phyloP scores from a whole-genome alignment of 1,139 yeast species.

The Lodderomyces parapsilosis region DNA sequence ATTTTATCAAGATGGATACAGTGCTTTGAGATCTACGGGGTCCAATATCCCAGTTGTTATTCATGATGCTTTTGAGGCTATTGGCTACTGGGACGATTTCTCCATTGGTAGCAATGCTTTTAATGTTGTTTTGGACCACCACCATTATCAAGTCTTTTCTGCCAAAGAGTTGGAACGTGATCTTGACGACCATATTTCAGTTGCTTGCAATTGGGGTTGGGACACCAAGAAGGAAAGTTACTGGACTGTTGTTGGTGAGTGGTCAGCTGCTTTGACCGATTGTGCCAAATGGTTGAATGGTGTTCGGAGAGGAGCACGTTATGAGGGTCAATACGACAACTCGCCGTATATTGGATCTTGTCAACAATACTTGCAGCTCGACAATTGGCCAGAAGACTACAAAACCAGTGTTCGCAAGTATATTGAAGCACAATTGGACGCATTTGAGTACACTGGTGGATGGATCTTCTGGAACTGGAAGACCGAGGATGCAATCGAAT shows the following conservation, averaged over 20 bases:
- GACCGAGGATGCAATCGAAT: slow-evolving; percentile 80
- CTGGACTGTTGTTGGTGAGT: slow-evolving; percentile 87
- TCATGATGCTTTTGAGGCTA: slow-evolving; percentile 72
- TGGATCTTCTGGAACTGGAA: slow-evolving; percentile 96
- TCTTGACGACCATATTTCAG: slow-evolving; percentile 59
- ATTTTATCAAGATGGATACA: slow-evolving; percentile 59
- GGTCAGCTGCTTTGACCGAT: slow-evolving; percentile 93
- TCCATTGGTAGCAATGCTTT: slow-evolving; percentile 41
- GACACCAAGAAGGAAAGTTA: slow-evolving; percentile 53
- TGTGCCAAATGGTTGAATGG: slow-evolving; percentile 93
- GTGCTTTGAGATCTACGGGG: slow-evolving; percentile 45
- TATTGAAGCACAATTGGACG: slow-evolving; percentile 89
- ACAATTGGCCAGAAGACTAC: slow-evolving; percentile 61
- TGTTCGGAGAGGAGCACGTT: slow-evolving; percentile 84
- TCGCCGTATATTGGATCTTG: slow-evolving; percentile 64
- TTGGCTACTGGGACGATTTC: slow-evolving; percentile 61
- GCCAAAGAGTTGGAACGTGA: slow-evolving; percentile 54
- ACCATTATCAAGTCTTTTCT: slow-evolving; percentile 85
- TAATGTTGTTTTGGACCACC: slow-evolving; percentile 84
- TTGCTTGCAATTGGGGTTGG: slow-evolving; percentile 65
- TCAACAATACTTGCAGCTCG: slow-evolving; percentile 46
- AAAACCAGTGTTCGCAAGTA: slow-evolving; percentile 61
- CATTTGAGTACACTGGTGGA: slow-evolving; percentile 68
- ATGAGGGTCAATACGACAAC: slow-evolving; percentile 62
- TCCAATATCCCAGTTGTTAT: slow-evolving; percentile 54